Evolutionary conservation across 164 flowering plant genomes (phyloP), one percentile per base, ranked within the genome.

Genomic region (Annona squamosa): DNA sequence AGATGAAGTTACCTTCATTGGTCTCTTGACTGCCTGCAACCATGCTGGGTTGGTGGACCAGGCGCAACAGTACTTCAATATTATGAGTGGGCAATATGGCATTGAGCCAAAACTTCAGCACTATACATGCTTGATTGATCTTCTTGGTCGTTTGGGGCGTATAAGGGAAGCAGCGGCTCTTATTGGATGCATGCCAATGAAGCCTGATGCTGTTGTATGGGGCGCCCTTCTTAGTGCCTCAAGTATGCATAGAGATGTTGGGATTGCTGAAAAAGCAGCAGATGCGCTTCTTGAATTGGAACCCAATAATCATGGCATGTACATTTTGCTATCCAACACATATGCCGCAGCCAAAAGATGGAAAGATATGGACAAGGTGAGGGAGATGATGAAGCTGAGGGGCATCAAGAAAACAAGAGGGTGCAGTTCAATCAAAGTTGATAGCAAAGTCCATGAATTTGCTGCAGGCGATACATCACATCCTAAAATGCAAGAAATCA

Each of bases 391-490:
- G 72, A 70, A 59, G 64, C 41, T 16, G 72, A 52, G 47, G 16
- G 72, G 72, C 41, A 52, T 70, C 46, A 59, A 56, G 46, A 70
- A 70, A 64, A 70, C 72, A 59, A 70, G 72, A 59, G 72, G 72
- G 64, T 70, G 72, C 63, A 70, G 72, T 56, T 82, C 72, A 48
- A 79, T 85, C 62, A 86, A 85, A 68, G 73, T 82, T 17, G 81
- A 79, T 73, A 86, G 85, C 1, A 26, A 47, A 42, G 70, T 82
- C 48, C 63, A 69, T 68, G 82, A 82, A 48, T 85, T 85, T 65
- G 77, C 82, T 78, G 88, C 80, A 46, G 85, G 79, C 56, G 88
- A 87, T 75, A 78, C 17, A 41, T 47, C 63, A 1, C 80, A 77
- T 74, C 72, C 80, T 46, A 57, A 71, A 67, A 70, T 72, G 0